Base-by-base conservation (phyloP, 208 protist genomes). In the Crithidia sp. region DNA sequence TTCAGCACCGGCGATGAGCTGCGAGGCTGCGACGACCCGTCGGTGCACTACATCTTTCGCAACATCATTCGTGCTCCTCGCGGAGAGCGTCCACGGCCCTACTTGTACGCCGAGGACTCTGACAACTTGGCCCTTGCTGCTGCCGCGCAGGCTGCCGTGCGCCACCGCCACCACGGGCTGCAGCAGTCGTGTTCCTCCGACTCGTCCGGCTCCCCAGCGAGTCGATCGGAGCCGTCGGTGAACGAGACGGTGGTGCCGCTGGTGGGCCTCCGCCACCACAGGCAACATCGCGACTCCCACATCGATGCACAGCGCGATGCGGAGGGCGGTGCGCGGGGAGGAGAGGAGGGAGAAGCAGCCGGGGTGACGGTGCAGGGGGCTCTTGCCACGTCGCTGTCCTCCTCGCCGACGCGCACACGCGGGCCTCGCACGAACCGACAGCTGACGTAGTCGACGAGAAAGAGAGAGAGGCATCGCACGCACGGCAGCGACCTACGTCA, bases 21-120 rank as follows among this genome's bases (percentile, higher is more conserved):
- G 56, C 59, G 52, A 28, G 58, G 47, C 65, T 58, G 64, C 65
- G 59, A 39, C 9, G 53, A 65, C 19, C 49, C 58, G 1, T 10
- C 63, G 39, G 54, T 40, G 44, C 76, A 62, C 16, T 83, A 83
- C 61, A 66, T 79, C 14, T 83, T 79, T 52, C 79, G 79, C 68
- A 69, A 74, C 47, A 67, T 62, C 65, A 83, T 83, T 39, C 79
- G 79, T 55, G 65, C 71, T 5, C 58, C 67, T 3, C 57, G 43
- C 8, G 57, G 56, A 2, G 67, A 64, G 56, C 67, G 67, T 16
- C 73, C 74, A 7, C 40, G 39, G 3, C 64, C 67, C 4, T 72
- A 69, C 39, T 52, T 74, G 9, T 39, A 59, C 54, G 43, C 39
- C 9, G 62, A 47, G 16, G 64, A 71, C 44, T 40, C 70, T 10